These are phyloP conservation scores for Arabidopsis hybrid DNA, from an alignment of 441 rosid genomes.

Conservation along the genomic window DNA sequence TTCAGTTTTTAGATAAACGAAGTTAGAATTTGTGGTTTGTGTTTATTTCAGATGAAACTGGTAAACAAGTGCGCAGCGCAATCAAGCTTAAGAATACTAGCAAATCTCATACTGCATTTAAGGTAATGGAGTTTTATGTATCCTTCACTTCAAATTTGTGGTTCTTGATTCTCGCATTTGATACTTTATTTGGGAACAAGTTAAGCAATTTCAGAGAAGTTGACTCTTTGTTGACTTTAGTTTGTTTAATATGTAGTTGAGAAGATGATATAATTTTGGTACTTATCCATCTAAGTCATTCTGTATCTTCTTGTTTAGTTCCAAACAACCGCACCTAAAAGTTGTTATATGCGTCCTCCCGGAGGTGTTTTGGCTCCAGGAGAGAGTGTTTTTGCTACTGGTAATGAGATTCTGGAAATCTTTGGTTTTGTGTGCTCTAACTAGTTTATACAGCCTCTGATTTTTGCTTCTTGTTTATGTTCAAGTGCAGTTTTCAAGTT, in stretches of 20 bases:
- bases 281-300: not conserved
- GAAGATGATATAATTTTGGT: not conserved
- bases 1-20: not conserved
- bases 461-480: constrained; percentile 6
- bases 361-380: constrained; percentile 81
- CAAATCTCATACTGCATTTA: constrained; percentile 79
- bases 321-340: constrained; percentile 82
- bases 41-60: constrained; percentile 67
- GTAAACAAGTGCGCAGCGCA: constrained; percentile 76
- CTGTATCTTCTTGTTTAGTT: constrained; percentile 49
- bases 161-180: no score
- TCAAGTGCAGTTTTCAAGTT: constrained; percentile 66
- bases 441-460: constrained; percentile 20
- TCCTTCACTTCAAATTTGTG: not conserved
- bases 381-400: constrained; percentile 69
- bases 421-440: constrained; percentile 1
- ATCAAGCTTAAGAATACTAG: constrained; percentile 68
- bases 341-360: constrained; percentile 88
- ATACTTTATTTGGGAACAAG: not conserved
- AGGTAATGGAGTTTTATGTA: constrained; percentile 48
- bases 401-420: constrained; percentile 44
- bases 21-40: not conserved
- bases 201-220: not conserved
- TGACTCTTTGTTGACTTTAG: constrained; percentile 16
- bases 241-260: not conserved